Conservation (phyloP, 2,329 filamentous ascomycete genomes). For the Parafenestella ontariensis region DNA sequence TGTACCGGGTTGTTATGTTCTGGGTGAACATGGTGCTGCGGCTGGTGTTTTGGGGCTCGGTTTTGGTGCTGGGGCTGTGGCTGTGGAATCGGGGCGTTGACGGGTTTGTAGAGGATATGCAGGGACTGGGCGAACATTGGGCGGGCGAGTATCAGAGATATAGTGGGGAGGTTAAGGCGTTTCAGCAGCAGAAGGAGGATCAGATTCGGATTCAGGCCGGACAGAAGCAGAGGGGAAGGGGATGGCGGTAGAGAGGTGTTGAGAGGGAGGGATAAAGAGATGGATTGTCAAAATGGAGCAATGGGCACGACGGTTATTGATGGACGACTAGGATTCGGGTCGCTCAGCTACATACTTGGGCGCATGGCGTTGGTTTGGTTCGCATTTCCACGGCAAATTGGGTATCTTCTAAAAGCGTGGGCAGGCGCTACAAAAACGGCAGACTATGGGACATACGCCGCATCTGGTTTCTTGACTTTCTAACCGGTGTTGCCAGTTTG, state of each 20-base stretch:
- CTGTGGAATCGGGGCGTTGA: conserved; percentile 68
- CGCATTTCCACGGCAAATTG: conserved; percentile 3
- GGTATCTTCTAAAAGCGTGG: neutral
- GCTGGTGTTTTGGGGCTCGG: conserved; percentile 68
- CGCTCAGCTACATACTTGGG: neutral
- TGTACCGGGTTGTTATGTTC: conserved; percentile 76
- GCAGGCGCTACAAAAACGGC: neutral
- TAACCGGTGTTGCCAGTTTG: neutral
- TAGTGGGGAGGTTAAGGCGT: conserved; percentile 36
- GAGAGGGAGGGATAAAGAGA: neutral
- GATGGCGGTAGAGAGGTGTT: conserved; percentile 14
- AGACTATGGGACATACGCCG: neutral
- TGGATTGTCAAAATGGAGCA: neutral
- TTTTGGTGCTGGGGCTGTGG: conserved; percentile 64
- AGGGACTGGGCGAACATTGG: conserved; percentile 46
- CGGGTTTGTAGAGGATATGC: conserved; percentile 67
- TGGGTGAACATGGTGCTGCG: conserved; percentile 73
- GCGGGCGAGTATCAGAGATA: conserved; percentile 48
- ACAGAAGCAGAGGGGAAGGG: conserved; percentile 19
- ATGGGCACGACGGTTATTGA: neutral
- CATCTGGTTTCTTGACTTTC: neutral
- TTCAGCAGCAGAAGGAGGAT: conserved; percentile 31
- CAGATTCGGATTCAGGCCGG: conserved; percentile 33
- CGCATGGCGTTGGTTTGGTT: neutral
- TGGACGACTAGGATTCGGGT: neutral